These are phyloP conservation scores for Porcisia hertigi DNA, from an alignment of 208 protist species.

Conservation along the genomic window DNA sequence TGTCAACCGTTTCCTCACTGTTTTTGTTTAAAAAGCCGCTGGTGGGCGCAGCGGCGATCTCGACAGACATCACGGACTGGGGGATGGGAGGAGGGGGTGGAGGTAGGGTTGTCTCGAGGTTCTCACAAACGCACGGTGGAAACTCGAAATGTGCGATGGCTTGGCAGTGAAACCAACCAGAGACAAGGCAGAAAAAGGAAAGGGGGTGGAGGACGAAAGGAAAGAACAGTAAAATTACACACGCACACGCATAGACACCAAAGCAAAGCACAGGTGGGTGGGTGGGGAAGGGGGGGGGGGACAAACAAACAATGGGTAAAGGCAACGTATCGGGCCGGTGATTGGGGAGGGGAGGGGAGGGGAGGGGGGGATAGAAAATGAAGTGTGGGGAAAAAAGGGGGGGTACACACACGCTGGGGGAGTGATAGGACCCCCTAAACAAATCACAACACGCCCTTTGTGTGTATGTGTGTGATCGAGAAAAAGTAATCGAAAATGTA, in stretches of 20 bases:
- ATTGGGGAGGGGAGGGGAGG: neutral
- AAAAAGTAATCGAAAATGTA: neutral
- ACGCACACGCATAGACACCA: neutral
- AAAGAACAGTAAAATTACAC: neutral
- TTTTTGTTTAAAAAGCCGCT: neutral
- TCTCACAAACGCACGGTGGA: no score
- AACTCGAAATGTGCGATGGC: no score
- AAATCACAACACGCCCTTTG: neutral
- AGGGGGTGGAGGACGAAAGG: neutral
- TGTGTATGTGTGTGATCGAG: neutral
- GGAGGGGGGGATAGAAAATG: no score
- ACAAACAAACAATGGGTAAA: neutral
- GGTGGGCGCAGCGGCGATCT: neutral
- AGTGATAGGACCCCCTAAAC: neutral
- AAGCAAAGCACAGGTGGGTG: neutral
- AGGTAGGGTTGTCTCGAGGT: no score
- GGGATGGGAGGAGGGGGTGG: no score
- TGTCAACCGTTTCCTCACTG: constrained; percentile 26
- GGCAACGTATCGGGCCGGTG: neutral
- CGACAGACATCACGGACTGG: neutral
- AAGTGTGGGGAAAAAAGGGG: no score
- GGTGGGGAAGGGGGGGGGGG: neutral
- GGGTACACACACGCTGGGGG: no score
- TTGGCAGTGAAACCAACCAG: no score
- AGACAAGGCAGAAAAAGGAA: no score